phyloP scores from a whole-genome alignment of 139 green algal genomes.

The Penium margaritaceum region DNA sequence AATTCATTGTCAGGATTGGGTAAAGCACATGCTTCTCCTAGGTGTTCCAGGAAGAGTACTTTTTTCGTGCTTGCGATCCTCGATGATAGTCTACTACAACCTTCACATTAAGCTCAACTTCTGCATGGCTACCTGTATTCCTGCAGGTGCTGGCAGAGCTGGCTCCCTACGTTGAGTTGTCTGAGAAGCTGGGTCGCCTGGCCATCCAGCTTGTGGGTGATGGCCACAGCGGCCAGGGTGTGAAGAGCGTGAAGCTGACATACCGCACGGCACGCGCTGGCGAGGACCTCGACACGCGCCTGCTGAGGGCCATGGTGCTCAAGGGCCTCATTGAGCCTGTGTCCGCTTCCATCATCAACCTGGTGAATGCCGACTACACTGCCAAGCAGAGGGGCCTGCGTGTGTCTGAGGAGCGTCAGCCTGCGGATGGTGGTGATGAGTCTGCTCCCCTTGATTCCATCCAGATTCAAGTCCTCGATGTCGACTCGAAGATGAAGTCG shows the following conservation, averaged over 20 bases:
- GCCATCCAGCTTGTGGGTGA: conserved; percentile 47
- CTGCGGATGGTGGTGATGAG: conserved; percentile 46
- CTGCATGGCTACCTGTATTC: too few species aligned
- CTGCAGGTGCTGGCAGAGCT: conserved; percentile 83
- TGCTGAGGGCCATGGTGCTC: conserved; percentile 72
- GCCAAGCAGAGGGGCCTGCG: conserved; percentile 76
- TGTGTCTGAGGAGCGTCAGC: conserved; percentile 63
- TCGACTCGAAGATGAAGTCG: conserved; percentile 35
- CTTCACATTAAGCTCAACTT: too few species aligned
- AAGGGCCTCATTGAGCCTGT: conserved; percentile 51
- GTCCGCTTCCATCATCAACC: conserved; percentile 63
- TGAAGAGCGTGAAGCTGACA: conserved; percentile 72
- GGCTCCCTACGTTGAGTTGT: conserved; percentile 74
- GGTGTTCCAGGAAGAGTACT: too few species aligned
- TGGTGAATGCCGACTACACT: conserved; percentile 92
- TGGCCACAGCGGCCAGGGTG: conserved; percentile 52
- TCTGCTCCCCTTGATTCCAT: conserved; percentile 29
- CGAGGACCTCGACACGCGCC: conserved; percentile 83
- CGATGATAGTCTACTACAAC: too few species aligned
- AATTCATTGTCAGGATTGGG: too few species aligned
- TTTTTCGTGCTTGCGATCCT: too few species aligned
- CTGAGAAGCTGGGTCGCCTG: conserved; percentile 53
- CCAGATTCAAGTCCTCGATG: conserved; percentile 21
- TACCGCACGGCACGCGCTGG: conserved; percentile 64
- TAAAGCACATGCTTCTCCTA: too few species aligned